Evolutionary conservation across 371 early-diverging fungal genomes (phyloP).

Genomic region (Nosema muscidifuracis): DNA sequence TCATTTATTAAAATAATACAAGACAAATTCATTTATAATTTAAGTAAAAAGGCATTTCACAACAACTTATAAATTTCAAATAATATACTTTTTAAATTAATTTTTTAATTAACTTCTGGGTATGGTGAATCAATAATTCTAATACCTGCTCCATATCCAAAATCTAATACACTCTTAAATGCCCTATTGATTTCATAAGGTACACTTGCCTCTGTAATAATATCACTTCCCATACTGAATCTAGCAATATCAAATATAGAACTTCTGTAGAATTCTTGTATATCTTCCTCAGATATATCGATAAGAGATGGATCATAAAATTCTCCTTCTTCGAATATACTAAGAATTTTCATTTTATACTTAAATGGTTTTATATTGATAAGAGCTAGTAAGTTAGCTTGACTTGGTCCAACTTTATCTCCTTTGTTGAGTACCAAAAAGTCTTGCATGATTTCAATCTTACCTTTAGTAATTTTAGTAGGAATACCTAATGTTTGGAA

Average conservation of each 20-base stretch:
- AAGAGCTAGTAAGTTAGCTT: conserved; percentile 94
- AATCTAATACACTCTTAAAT: conserved; percentile 61
- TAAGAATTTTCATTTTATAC: conserved; percentile 85
- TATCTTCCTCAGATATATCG: conserved; percentile 78
- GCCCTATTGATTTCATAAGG: conserved; percentile 69
- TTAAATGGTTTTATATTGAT: conserved; percentile 99
- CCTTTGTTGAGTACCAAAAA: conserved; percentile 81
- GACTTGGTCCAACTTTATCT: conserved; percentile 91
- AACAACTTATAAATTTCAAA: too few relatives aligned
- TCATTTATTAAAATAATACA: too few relatives aligned
- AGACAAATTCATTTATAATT: too few relatives aligned
- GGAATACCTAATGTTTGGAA: conserved; percentile 99
- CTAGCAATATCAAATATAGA: conserved; percentile 79
- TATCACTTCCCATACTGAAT: conserved; percentile 80
- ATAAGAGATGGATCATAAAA: conserved; percentile 78
- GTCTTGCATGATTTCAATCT: conserved; percentile 95
- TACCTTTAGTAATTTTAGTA: conserved; percentile 99
- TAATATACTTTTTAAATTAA: too few relatives aligned
- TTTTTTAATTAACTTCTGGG: neutral
- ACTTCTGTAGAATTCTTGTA: conserved; percentile 70
- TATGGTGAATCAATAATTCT: conserved; percentile 22
- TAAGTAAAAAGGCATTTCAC: too few relatives aligned
- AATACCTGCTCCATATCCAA: conserved; percentile 80
- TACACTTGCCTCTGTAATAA: conserved; percentile 86
- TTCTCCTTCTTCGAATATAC: conserved; percentile 85